Evolutionary conservation across 164 flowering plant species (phyloP), one percentile per base, ranked within the genome.

Genomic region (Magnolia sinica): DNA sequence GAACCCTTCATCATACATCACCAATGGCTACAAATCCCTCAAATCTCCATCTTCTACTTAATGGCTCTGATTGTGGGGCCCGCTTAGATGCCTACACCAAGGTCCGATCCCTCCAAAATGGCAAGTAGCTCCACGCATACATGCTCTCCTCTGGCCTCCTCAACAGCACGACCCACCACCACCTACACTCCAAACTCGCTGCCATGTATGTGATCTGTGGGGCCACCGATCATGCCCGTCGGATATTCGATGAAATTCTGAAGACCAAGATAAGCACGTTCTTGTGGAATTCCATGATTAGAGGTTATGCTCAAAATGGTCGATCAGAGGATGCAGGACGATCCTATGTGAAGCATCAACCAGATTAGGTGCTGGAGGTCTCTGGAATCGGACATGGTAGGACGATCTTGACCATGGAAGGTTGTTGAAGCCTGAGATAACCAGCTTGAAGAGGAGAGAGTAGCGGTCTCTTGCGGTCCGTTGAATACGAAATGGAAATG

Each of bases 201-300:
- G 22, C 70, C 66, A 9, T 72, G 50, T 71, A 77, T 22, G 70
- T 71, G 2, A 10, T 77, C 50, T 77, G 71, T 64, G 75, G 75
- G 4, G 50, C 18, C 22, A 9, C 29, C 13, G 52, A 24, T 37
- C 19, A 71, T 11, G 75, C 79, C 69, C 79, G 68, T 20, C 23
- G 55, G 16, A 3, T 77, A 7, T 76, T 76, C 52, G 69, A 76
- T 14, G 24, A 37, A 51, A 37, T 4, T 14, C 75, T 52, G 6
- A 19, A 59, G 76, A 55, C 7, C 10, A 10, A 6, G 14, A 16
- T 55, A 10, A 83, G 73, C 9, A 19, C 79, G 10, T 80, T 80
- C 29, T 23, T 82, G 10, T 91, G 81, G 78, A 92, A 87, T 65
- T 50, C 84, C 73, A 73, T 94, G 83, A 87, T 94, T 1, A 80